Evolutionary conservation across 2,329 filamentous ascomycete genomes (phyloP).

Genomic region (Cladorrhinum sp.): DNA sequence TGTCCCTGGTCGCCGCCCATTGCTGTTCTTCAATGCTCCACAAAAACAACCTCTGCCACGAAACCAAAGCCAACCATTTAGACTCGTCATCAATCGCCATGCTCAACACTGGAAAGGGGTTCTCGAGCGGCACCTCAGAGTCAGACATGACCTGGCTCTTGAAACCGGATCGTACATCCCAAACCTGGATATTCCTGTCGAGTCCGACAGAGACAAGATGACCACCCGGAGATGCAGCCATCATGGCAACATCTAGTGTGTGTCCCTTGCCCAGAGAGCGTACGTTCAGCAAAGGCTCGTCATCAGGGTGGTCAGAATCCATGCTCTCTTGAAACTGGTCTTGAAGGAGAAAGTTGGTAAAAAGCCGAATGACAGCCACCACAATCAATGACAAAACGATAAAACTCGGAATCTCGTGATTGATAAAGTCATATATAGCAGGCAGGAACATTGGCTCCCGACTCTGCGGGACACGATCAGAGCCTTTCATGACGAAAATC

Average conservation of each 20-base stretch:
- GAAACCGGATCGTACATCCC: constrained; percentile 53
- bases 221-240: constrained; percentile 61
- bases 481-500: constrained; percentile 67
- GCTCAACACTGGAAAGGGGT: constrained; percentile 59
- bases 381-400: constrained; percentile 60
- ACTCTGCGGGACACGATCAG: constrained; percentile 59
- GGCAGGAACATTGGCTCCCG: constrained; percentile 50
- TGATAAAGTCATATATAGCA: constrained; percentile 65
- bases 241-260: constrained; percentile 63
- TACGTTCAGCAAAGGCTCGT: constrained; percentile 54
- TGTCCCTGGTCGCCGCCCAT: constrained; percentile 54
- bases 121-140: constrained; percentile 34
- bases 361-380: constrained; percentile 61
- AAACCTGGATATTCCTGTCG: constrained; percentile 66
- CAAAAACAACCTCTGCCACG: constrained; percentile 55
- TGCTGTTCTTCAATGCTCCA: constrained; percentile 60
- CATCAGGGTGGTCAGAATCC: constrained; percentile 44
- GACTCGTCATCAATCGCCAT: constrained; percentile 64
- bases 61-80: constrained; percentile 64
- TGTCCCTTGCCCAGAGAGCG: constrained; percentile 63
- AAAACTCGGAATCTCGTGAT: constrained; percentile 58
- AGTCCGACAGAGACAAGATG: constrained; percentile 67
- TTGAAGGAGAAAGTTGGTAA: constrained; percentile 74
- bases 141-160: constrained; percentile 43
- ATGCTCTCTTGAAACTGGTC: constrained; percentile 53